phyloP scores from a whole-genome alignment of 768 basidiomycete genomes.

The Tulasnella sp. region DNA sequence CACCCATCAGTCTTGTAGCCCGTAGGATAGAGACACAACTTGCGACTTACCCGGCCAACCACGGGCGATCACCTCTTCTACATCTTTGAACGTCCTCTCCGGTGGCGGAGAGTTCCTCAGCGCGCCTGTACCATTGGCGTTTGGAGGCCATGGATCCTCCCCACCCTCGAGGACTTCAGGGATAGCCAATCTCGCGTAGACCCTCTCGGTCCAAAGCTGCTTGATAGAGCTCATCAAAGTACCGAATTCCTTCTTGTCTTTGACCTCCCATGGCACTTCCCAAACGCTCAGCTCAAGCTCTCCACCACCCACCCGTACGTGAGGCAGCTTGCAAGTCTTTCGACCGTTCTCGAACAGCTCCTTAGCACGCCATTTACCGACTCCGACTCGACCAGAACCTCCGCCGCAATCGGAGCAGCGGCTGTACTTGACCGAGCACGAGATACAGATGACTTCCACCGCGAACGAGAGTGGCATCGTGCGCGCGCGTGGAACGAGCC shows the following conservation, averaged over 20 bases:
- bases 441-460: conserved; percentile 26
- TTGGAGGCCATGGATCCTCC: conserved; percentile 1
- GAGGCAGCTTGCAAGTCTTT: conserved; percentile 29
- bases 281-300: conserved; percentile 30
- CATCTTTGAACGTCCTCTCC: conserved; percentile 27
- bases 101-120: conserved; percentile 10
- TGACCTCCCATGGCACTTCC: conserved; percentile 28
- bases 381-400: conserved; percentile 24
- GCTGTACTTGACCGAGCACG: conserved; percentile 28
- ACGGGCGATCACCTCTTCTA: conserved; percentile 23
- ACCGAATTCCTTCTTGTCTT: conserved; percentile 25
- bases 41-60: conserved; percentile 28
- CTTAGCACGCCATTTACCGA: conserved; percentile 30
- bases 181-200: conserved; percentile 27
- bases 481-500: conserved; percentile 22
- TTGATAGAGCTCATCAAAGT: conserved; percentile 26
- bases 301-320: conserved; percentile 28
- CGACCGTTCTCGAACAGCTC: conserved; percentile 30
- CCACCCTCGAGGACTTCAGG: conserved; percentile 30
- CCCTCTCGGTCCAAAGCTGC: conserved; percentile 30
- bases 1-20: neutral
- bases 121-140: neutral
- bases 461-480: conserved; percentile 20
- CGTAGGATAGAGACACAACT: neutral
- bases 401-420: conserved; percentile 30